Evolutionary conservation across 208 protist genomes (phyloP), one percentile per base, ranked within the genome.

Genomic region (Wallacemonas rigidus): DNA sequence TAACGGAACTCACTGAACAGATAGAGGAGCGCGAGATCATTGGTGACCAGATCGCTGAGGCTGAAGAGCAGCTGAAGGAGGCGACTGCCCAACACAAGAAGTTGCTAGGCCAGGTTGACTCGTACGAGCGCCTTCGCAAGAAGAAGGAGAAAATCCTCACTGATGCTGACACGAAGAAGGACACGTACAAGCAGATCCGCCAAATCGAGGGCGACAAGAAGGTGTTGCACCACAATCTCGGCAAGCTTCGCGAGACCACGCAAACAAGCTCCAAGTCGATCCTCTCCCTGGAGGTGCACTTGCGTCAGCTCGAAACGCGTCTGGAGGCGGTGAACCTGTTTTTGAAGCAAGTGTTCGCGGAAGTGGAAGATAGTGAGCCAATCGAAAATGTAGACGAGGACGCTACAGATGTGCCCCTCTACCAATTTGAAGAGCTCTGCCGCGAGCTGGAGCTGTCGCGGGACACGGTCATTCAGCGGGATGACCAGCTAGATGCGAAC

Each of bases 131-230:
- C 9, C 80, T 96, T 12, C 77, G 78, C 53, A 91, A 93, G 77
- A 94, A 92, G 74, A 96, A 93, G 75, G 88, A 96, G 74, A 83
- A 85, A 4, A 58, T 91, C 14, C 71, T 96, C 36, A 53, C n/a
- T 3, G 80, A 83, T 48, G 35, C 76, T 36, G 44, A 76, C 12
- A 70, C 44, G 48, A 48, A 68, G n/a, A 61, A 69, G 48, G 81
- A 96, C 67, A 73, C 81, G 56, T 89, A 90, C 83, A 91, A 93
- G 74, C 69, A 45, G 7, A 77, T 96, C 38, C 88, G 87, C 15
- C 62, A 85, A 43, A 67, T 96, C 35, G 91, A 96, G 45, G 80
- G 83, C 6, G 87, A 91, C 54, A 96, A 93, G 74, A 85, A 79
- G 38, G 85, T 91, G 17, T 67, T 93, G 74, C 85, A 92, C 74